A percentile compares a stretch with the other conserved stretches of the same genome.
Conservation (phyloP, 2,329 filamentous ascomycete species). For the Fusarium sp. region DNA sequence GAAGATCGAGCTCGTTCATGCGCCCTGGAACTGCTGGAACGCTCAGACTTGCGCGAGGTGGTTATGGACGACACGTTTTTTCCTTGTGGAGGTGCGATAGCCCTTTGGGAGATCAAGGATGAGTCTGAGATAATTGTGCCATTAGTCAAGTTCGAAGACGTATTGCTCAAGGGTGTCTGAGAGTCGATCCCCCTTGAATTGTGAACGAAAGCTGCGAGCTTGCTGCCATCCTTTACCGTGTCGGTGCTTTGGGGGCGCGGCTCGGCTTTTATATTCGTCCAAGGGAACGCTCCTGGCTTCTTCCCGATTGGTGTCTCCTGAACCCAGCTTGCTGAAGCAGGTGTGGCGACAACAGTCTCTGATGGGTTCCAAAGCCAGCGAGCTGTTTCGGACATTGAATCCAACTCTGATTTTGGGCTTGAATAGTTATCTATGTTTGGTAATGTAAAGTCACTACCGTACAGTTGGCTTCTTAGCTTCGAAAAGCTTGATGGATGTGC, state of each 20-base stretch:
- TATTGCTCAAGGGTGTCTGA: constrained; percentile 18
- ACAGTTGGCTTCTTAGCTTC: constrained; percentile 27
- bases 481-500: constrained; percentile 36
- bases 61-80: neutral
- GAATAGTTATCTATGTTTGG: neutral
- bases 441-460: constrained; percentile 32
- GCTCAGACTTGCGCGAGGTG: constrained; percentile 4
- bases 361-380: constrained; percentile 41
- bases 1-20: neutral
- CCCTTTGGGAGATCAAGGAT: neutral
- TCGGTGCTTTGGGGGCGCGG: neutral
- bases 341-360: constrained; percentile 29
- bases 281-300: constrained; percentile 41
- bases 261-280: constrained; percentile 28
- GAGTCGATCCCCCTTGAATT: neutral
- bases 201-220: neutral
- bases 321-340: constrained; percentile 23
- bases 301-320: constrained; percentile 36
- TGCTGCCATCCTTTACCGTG: neutral
- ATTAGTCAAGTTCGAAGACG: constrained; percentile 20
- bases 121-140: constrained; percentile 13
- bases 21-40: neutral
- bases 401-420: constrained; percentile 35
- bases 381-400: constrained; percentile 32
- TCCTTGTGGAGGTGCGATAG: neutral